Conservation (phyloP, 768 basidiomycete species). For the Termitomyces heimii region DNA sequence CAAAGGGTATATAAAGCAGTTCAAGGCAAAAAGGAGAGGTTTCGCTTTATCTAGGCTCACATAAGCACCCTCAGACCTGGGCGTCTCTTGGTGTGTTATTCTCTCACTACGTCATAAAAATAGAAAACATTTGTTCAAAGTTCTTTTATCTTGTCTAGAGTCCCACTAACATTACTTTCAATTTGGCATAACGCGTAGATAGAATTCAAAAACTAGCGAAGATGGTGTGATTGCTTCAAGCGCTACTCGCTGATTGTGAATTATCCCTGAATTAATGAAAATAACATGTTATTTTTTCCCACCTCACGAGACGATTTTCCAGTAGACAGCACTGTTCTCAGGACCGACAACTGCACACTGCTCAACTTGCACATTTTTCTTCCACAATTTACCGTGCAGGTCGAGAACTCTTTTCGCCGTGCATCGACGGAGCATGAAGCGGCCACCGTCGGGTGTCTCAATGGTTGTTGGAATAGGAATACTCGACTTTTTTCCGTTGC, state of each 20-base stretch:
- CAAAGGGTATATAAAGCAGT: not conserved
- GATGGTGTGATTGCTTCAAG: not conserved
- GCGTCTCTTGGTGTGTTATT: not conserved
- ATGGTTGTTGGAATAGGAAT: constrained; percentile 48
- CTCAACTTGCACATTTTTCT: constrained; percentile 53
- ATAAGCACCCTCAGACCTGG: not conserved
- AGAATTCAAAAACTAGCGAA: not conserved
- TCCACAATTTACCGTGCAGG: constrained; percentile 55
- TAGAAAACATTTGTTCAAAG: not conserved
- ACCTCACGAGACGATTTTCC: constrained; percentile 39
- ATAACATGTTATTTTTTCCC: not conserved
- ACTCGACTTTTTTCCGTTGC: constrained; percentile 65
- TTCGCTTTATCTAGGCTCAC: not conserved
- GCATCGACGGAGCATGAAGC: constrained; percentile 52
- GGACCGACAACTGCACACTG: constrained; percentile 61
- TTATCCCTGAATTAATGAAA: not conserved
- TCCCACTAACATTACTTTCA: not conserved
- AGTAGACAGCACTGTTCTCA: constrained; percentile 62
- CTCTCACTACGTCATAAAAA: not conserved
- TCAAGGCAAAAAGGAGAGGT: not conserved
- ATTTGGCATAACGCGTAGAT: not conserved
- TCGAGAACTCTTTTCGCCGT: constrained; percentile 52
- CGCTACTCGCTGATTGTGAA: not conserved
- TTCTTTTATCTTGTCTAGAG: not conserved
- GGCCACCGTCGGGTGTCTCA: constrained; percentile 43